These are phyloP conservation scores for Nidularia pulvinata DNA, from an alignment of 768 basidiomycete genomes.

Conservation along the genomic window DNA sequence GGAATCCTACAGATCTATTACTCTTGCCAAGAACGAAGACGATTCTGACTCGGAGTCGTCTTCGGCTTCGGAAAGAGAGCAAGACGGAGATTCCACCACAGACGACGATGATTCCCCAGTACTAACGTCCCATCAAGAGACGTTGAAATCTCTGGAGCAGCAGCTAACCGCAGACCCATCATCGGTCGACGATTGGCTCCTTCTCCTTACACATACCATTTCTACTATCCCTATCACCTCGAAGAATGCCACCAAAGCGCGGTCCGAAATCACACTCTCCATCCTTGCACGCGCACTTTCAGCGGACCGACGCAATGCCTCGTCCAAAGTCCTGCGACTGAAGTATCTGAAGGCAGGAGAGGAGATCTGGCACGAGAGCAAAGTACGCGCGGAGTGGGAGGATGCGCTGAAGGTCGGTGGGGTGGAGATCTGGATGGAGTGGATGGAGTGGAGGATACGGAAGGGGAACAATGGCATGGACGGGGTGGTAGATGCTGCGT, in stretches of 20 bases:
- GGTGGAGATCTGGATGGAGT: constrained; percentile 71
- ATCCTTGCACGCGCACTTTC: constrained; percentile 65
- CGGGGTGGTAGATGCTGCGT: constrained; percentile 50
- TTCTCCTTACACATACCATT: constrained; percentile 61
- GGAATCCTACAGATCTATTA: constrained; percentile 54
- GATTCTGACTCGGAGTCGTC: constrained; percentile 30
- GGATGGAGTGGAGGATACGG: constrained; percentile 76
- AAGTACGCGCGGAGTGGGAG: constrained; percentile 69
- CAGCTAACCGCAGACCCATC: constrained; percentile 48
- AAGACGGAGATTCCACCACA: constrained; percentile 29
- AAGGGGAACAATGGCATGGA: constrained; percentile 45
- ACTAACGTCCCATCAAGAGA: constrained; percentile 57
- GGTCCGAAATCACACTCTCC: constrained; percentile 71
- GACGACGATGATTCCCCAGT: constrained; percentile 28
- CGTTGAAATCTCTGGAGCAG: constrained; percentile 58
- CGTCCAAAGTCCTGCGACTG: constrained; percentile 52
- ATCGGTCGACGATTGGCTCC: constrained; percentile 59
- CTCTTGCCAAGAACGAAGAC: constrained; percentile 13
- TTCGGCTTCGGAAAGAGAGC: constrained; percentile 22
- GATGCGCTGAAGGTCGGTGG: constrained; percentile 52
- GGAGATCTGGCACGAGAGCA: constrained; percentile 63
- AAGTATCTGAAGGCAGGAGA: constrained; percentile 73
- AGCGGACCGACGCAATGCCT: constrained; percentile 48
- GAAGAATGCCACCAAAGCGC: constrained; percentile 67
- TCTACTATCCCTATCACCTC: constrained; percentile 60